Evolutionary conservation across 108 stramenopile species (phyloP).

Genomic region (Nitzschia palea): DNA sequence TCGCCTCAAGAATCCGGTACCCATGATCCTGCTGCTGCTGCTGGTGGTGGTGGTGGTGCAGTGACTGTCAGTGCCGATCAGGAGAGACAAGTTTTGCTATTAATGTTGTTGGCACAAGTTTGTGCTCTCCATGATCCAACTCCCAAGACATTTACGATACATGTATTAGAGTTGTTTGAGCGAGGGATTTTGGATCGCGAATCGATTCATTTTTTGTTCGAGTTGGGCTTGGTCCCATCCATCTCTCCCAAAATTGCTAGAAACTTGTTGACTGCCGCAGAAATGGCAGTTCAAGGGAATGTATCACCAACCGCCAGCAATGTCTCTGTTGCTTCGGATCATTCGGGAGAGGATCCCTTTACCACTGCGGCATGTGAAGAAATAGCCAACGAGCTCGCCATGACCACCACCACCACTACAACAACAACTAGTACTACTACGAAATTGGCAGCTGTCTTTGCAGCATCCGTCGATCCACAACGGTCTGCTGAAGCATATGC

Average conservation of each 20-base stretch:
- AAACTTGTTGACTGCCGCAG: not conserved
- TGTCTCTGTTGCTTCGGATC: conserved; percentile 1
- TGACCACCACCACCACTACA: not conserved
- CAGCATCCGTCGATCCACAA: not conserved
- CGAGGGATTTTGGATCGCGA: conserved; percentile 83
- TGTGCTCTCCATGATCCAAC: conserved; percentile 90
- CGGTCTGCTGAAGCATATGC: conserved; percentile 60
- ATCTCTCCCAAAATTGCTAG: conserved; percentile 1
- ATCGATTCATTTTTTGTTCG: conserved; percentile 86
- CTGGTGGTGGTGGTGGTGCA: too few relatives aligned
- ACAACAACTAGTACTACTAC: not conserved
- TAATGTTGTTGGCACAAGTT: conserved; percentile 92
- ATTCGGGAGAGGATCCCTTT: not conserved
- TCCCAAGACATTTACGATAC: conserved; percentile 91
- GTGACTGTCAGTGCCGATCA: conserved; percentile 33
- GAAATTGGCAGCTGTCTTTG: not conserved
- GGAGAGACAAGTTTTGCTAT: conserved; percentile 81
- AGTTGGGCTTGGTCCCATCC: conserved; percentile 85
- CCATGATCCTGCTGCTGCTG: too few relatives aligned
- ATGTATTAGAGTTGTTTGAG: conserved; percentile 88
- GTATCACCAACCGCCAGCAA: not conserved
- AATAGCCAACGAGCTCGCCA: conserved; percentile 1
- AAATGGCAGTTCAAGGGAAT: not conserved
- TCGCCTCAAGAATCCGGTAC: too few relatives aligned
- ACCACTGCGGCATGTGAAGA: not conserved